Percentiles rank a stretch among this genome's conserved stretches.
phyloP scores from a whole-genome alignment of 2,329 filamentous ascomycete genomes.

The Exophiala phaeomuriformis region DNA sequence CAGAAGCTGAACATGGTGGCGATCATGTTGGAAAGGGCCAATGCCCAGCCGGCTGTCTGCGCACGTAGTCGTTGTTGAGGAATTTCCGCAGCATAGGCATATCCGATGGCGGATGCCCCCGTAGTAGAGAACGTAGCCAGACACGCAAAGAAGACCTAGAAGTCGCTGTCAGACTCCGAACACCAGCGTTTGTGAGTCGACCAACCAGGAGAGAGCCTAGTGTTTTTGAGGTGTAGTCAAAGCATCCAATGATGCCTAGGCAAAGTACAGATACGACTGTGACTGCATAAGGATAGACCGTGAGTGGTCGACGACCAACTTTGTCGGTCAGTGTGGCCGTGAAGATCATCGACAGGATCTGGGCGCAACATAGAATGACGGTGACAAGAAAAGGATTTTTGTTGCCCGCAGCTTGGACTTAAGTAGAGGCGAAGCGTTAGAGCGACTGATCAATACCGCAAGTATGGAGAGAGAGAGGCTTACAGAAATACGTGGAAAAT shows the following conservation, averaged over 20 bases:
- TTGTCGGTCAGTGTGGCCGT: not conserved
- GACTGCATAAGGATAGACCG: not conserved
- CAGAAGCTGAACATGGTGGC: not conserved
- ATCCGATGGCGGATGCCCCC: not conserved
- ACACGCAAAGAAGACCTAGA: not conserved
- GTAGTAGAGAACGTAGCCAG: not conserved
- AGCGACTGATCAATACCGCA: no score
- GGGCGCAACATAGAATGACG: not conserved
- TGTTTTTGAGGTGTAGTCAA: not conserved
- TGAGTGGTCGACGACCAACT: not conserved
- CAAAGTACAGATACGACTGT: not conserved
- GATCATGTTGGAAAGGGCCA: not conserved
- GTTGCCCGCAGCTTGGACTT: not conserved
- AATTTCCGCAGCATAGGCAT: not conserved
- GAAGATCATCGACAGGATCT: not conserved
- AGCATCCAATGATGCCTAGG: not conserved
- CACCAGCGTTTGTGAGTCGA: not conserved
- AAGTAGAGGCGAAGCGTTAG: no score
- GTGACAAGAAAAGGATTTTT: not conserved
- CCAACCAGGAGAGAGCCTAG: not conserved
- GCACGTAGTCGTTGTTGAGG: not conserved
- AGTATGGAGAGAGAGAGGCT: not conserved
- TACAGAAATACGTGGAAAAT: not conserved
- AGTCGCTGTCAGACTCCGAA: not conserved
- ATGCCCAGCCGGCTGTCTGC: not conserved